A percentile compares a stretch with the other conserved stretches of the same genome.
Evolutionary conservation across 1,139 yeast genomes (phyloP).

Genomic region (Geotrichum carabidarum): DNA sequence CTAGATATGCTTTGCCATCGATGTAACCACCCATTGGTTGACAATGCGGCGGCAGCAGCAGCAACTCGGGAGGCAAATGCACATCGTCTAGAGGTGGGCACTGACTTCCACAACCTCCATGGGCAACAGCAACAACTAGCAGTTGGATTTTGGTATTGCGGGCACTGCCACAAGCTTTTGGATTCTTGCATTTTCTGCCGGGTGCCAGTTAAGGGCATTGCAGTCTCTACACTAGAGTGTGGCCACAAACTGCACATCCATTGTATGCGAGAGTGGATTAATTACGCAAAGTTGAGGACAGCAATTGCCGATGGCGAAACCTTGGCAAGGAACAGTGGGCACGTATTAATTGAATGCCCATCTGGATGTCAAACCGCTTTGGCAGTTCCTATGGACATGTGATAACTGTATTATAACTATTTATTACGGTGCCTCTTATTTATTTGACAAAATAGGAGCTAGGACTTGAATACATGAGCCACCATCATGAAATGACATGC

Average conservation of each 20-base stretch:
- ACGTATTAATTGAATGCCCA: conserved; percentile 3
- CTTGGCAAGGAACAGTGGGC: neutral
- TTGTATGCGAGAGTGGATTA: conserved; percentile 75
- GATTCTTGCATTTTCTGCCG: conserved; percentile 77
- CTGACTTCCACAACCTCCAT: neutral
- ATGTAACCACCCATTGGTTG: conserved; percentile 60
- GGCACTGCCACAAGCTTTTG: conserved; percentile 54
- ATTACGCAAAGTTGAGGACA: neutral
- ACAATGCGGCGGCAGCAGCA: conserved; percentile 46
- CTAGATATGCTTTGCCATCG: conserved; percentile 62
- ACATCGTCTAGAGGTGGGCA: neutral
- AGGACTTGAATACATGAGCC: too few relatives aligned
- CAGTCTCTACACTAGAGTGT: conserved; percentile 62
- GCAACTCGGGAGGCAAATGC: neutral
- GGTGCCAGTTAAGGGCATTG: conserved; percentile 69
- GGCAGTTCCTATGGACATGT: neutral
- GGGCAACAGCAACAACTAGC: conserved; percentile 15
- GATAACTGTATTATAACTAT: neutral
- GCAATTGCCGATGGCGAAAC: neutral
- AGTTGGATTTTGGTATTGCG: conserved; percentile 83
- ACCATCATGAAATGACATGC: too few relatives aligned
- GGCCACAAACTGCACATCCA: conserved; percentile 86
- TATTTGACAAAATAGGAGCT: too few relatives aligned
- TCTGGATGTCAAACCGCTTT: conserved; percentile 1
- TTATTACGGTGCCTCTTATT: too few relatives aligned